Percentiles rank a stretch among this genome's conserved stretches.
These are phyloP conservation scores for Myxozyma mucilagina DNA, from an alignment of 805 yeast genomes.

Conservation along the genomic window DNA sequence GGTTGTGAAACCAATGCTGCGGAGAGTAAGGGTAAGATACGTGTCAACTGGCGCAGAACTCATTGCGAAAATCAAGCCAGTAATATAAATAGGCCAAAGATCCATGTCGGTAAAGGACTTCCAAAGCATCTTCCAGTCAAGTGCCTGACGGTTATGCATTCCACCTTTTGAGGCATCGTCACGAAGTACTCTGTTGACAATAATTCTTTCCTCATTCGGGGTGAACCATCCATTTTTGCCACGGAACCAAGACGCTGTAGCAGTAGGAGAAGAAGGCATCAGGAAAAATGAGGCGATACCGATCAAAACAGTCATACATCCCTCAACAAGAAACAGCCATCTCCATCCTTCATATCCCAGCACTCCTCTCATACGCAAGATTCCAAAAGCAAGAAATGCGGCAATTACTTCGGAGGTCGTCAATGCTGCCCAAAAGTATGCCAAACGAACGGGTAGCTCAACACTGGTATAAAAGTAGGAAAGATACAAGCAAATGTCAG, in stretches of 20 bases:
- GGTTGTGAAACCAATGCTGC: conserved; percentile 53
- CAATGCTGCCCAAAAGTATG: conserved; percentile 57
- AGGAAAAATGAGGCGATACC: conserved; percentile 51
- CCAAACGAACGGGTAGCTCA: conserved; percentile 57
- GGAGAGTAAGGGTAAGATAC: conserved; percentile 54
- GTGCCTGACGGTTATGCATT: conserved; percentile 61
- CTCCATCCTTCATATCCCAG: conserved; percentile 55
- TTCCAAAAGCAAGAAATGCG: conserved; percentile 52
- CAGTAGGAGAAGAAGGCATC: conserved; percentile 59
- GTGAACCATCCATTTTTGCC: conserved; percentile 57
- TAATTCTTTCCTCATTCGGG: conserved; percentile 56
- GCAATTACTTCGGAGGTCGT: conserved; percentile 48
- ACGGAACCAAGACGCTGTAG: conserved; percentile 52
- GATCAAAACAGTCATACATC: conserved; percentile 54
- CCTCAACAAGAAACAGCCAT: conserved; percentile 64
- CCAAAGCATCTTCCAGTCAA: conserved; percentile 46
- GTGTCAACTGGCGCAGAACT: conserved; percentile 43
- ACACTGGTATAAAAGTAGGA: conserved; percentile 60
- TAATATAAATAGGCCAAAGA: conserved; percentile 56
- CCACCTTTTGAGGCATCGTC: conserved; percentile 68
- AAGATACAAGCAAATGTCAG: conserved; percentile 60
- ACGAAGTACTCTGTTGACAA: conserved; percentile 59
- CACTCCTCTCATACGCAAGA: conserved; percentile 51
- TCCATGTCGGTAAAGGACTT: conserved; percentile 51
- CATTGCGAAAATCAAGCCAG: conserved; percentile 49